A percentile compares a stretch with the other conserved stretches of the same genome.
phyloP scores from a whole-genome alignment of 2,329 filamentous ascomycete genomes.

The Sphaerostilbella broomeana region DNA sequence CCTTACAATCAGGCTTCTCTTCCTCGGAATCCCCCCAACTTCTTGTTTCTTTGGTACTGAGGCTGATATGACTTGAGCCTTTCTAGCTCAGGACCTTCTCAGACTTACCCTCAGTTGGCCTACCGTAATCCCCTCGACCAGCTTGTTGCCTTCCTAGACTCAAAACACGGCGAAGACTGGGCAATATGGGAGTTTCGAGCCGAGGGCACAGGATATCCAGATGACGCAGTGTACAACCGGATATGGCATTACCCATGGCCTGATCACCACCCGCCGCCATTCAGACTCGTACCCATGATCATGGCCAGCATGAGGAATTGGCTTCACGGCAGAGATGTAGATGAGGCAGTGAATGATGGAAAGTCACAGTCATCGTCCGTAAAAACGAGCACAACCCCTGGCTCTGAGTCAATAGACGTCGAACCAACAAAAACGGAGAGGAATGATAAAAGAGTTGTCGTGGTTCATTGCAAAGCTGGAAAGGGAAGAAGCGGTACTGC shows the following conservation, averaged over 20 bases:
- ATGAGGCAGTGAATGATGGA: slow-evolving; percentile 18
- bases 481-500: slow-evolving; percentile 90
- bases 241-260: slow-evolving; percentile 94
- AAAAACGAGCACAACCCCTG: slow-evolving; percentile 1
- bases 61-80: not conserved
- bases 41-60: no score
- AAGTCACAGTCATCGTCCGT: slow-evolving; percentile 1
- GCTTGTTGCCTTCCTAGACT: slow-evolving; percentile 81
- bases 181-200: slow-evolving; percentile 97
- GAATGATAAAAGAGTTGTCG: slow-evolving; percentile 57
- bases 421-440: slow-evolving; percentile 24
- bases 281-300: slow-evolving; percentile 78
- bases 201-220: slow-evolving; percentile 92
- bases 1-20: no score
- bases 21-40: no score
- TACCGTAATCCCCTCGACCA: slow-evolving; percentile 90
- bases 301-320: slow-evolving; percentile 91
- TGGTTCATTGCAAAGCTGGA: slow-evolving; percentile 95
- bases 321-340: slow-evolving; percentile 51
- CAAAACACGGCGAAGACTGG: slow-evolving; percentile 78
- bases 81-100: slow-evolving; percentile 78
- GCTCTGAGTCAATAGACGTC: not conserved
- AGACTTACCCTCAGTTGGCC: slow-evolving; percentile 81
- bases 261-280: slow-evolving; percentile 94
- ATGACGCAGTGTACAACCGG: slow-evolving; percentile 76